A percentile compares a stretch with the other conserved stretches of the same genome.
These are phyloP conservation scores for Phytophthora podocarpi DNA, from an alignment of 352 stramenopile genomes.

Conservation along the genomic window DNA sequence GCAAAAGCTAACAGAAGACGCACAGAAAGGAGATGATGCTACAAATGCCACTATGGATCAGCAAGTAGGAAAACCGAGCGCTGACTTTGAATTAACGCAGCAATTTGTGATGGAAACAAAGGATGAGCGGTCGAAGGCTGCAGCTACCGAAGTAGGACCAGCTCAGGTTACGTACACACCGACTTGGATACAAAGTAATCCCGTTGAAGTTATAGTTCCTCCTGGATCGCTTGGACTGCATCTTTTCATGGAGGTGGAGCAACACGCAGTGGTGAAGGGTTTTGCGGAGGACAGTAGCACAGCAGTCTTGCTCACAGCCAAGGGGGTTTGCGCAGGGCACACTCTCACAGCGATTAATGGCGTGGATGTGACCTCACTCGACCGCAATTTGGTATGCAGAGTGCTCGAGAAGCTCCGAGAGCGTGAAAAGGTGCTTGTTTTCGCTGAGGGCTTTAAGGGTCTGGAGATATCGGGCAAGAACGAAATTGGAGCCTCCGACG, in stretches of 20 bases:
- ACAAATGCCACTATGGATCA: background rate
- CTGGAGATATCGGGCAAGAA: background rate
- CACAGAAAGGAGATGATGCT: background rate
- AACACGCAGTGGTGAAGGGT: conserved; percentile 59
- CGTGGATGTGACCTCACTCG: conserved; percentile 48
- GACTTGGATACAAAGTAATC: conserved; percentile 32
- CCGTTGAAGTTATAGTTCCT: conserved; percentile 43
- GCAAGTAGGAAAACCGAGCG: conserved; percentile 7
- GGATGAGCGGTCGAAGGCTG: conserved; percentile 6
- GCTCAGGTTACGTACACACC: conserved; percentile 9
- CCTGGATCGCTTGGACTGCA: conserved; percentile 64
- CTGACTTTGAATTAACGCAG: conserved; percentile 37
- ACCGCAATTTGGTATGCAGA: conserved; percentile 42
- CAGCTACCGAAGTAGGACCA: conserved; percentile 5
- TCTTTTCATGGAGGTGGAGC: conserved; percentile 57
- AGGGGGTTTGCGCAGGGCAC: conserved; percentile 46
- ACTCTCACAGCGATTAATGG: conserved; percentile 61
- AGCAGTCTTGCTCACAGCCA: conserved; percentile 31
- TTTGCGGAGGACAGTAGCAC: conserved; percentile 59
- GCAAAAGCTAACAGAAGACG: conserved; percentile 1
- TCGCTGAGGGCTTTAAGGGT: conserved; percentile 46
- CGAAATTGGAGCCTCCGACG: conserved; percentile 18
- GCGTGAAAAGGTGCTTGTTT: conserved; percentile 55
- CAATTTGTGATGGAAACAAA: conserved; percentile 35
- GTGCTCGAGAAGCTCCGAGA: conserved; percentile 62